phyloP scores from a whole-genome alignment of 768 basidiomycete genomes.

The Suillus clintonianus region DNA sequence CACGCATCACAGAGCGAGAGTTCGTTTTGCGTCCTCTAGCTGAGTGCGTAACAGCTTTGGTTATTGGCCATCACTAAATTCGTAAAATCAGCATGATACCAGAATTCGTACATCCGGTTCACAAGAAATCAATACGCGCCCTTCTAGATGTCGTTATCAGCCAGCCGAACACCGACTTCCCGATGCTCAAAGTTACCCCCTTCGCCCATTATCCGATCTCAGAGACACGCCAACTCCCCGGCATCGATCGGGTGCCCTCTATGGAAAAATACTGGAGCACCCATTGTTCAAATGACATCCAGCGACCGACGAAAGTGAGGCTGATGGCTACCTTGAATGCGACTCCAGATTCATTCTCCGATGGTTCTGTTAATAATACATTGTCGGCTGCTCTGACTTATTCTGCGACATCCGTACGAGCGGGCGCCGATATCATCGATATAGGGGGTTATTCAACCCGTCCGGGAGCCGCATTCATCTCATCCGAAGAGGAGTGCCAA shows the following conservation, averaged over 20 bases:
- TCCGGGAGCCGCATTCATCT: conserved; percentile 72
- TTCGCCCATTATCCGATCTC: conserved; percentile 59
- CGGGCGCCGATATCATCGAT: conserved; percentile 81
- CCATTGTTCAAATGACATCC: conserved; percentile 18
- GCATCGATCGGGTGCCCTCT: conserved; percentile 14
- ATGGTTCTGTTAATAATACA: conserved; percentile 64
- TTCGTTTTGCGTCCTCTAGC: conserved; percentile 87
- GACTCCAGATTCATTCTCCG: conserved; percentile 97
- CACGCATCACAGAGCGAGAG: conserved; percentile 77
- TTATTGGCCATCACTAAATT: not conserved
- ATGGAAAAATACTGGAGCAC: conserved; percentile 26
- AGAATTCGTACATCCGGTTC: conserved; percentile 63
- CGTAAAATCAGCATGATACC: conserved; percentile 71
- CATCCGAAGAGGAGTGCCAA: conserved; percentile 64
- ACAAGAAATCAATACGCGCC: conserved; percentile 45
- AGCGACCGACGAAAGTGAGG: conserved; percentile 46
- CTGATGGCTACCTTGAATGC: conserved; percentile 93
- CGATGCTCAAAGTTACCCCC: conserved; percentile 74
- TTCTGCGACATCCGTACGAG: conserved; percentile 44
- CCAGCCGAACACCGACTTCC: conserved; percentile 33
- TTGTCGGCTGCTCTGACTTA: conserved; percentile 58
- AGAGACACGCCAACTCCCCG: conserved; percentile 9
- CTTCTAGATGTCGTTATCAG: conserved; percentile 47
- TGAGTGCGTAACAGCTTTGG: conserved; percentile 57
- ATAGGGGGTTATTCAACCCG: conserved; percentile 94